phyloP scores from a whole-genome alignment of 805 yeast genomes.

The Maudiozyma turicensis region DNA sequence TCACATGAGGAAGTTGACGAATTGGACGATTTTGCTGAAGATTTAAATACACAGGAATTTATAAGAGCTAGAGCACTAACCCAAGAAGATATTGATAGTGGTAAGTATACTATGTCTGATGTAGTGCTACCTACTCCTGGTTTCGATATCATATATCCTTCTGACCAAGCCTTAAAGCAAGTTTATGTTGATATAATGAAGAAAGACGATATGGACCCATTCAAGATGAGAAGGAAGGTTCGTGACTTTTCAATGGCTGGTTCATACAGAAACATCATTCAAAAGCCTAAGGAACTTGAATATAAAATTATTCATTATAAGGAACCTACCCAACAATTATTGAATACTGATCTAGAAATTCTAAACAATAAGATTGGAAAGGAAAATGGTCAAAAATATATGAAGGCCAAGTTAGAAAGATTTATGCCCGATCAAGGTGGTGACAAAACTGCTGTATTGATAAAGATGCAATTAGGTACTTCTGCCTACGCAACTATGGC shows the following conservation, averaged over 20 bases:
- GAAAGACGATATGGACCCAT: constrained; percentile 74
- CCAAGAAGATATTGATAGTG: constrained; percentile 53
- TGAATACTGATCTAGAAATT: constrained; percentile 68
- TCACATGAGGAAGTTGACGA: constrained; percentile 23
- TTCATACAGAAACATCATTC: constrained; percentile 66
- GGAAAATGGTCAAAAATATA: constrained; percentile 24
- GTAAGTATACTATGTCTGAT: constrained; percentile 62
- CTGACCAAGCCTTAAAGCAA: constrained; percentile 46
- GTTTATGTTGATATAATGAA: constrained; percentile 67
- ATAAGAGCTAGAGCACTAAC: constrained; percentile 69
- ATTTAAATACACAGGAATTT: constrained; percentile 46
- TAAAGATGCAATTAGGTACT: constrained; percentile 69
- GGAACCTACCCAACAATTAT: constrained; percentile 58
- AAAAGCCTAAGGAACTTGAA: constrained; percentile 54
- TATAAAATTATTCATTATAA: constrained; percentile 54
- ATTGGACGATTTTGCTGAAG: constrained; percentile 60
- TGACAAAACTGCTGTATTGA: constrained; percentile 54
- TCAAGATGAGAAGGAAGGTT: constrained; percentile 72
- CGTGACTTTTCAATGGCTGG: constrained; percentile 90
- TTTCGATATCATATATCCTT: constrained; percentile 80
- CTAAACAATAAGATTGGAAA: constrained; percentile 31
- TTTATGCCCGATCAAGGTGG: constrained; percentile 34
- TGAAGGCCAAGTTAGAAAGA: constrained; percentile 26
- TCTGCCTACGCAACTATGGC: constrained; percentile 98
- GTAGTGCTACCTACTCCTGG: constrained; percentile 96